Conservation (phyloP, 305 asterid species). For the Fraxinus xanthoxyloides region DNA sequence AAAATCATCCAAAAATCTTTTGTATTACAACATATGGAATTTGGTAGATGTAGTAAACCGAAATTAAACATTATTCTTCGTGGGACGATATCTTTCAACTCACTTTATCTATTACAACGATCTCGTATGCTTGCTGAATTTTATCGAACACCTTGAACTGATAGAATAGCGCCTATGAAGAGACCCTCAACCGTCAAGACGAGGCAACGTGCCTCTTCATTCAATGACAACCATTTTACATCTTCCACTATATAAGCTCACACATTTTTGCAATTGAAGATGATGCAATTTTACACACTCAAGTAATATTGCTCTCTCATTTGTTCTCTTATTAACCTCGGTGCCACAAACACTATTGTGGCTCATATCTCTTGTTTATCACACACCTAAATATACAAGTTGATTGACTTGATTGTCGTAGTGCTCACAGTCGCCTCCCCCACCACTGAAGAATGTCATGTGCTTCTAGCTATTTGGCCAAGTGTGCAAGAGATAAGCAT, state of each 20-base stretch:
- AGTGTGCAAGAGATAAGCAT: neutral
- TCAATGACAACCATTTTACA: neutral
- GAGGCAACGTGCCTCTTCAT: no score
- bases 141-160: no score
- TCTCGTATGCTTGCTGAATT: no score
- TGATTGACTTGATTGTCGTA: neutral
- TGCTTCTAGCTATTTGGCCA: neutral
- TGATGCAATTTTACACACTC: neutral
- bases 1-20: no score
- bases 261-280: neutral
- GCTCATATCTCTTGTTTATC: neutral
- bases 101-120: no score
- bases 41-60: no score
- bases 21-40: no score
- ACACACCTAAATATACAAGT: neutral
- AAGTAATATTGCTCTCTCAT: neutral
- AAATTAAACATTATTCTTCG: no score
- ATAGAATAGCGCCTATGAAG: no score
- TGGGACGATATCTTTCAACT: no score
- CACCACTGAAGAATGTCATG: neutral
- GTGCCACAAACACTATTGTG: neutral
- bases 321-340: neutral
- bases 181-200: no score
- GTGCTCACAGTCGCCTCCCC: neutral
- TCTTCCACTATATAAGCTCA: neutral